Evolutionary conservation across 331 rosid species (phyloP), one percentile per base, ranked within the genome.

Genomic region (Pyrus hybrid): DNA sequence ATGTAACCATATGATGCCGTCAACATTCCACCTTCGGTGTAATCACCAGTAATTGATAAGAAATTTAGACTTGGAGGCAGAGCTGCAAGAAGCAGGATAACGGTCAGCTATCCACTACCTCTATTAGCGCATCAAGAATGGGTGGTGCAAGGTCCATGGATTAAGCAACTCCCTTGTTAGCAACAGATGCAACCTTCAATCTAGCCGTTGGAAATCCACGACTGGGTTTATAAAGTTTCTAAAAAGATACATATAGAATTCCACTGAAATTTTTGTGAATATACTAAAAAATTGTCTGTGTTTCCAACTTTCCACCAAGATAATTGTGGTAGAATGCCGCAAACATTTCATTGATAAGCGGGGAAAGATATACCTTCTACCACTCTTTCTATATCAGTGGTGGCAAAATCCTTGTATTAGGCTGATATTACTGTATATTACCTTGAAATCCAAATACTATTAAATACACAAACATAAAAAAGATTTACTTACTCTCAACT

Each of bases 1-100:
- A 95, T 87, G 79, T 95, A 95, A 80, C 99, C 99, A 84, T 95
- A 95, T 43, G 99, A 95, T 61, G 97, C 99, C 3, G 99, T 95
- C 89, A 95, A 79, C 71, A 91, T 87, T 81, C 87, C 97, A 63
- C 84, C 93, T 87, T 95, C 99, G 43, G 79, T 57, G 84, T 87
- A 92, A 67, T 95, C 99, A 63, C 99, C 99, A 75, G 93, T 92
- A 53, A 95, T 92, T 13, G 97, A 90, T 78, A 95, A 86, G 90
- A 95, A 95, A 91, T 95, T 95, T 75, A 95, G 87, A 87, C 99
- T 95, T 12, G 99, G 99, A 45, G 97, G 97, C 83, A 95, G 96
- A 70, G 96, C 99, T 95, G 87, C 71, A 76, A 77, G 74, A 84
- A 80, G 16, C 18, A 66, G 77, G 72, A 81, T 29, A 61, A 37